Conservation (phyloP, 768 basidiomycete species). For the Trametes elegans region DNA sequence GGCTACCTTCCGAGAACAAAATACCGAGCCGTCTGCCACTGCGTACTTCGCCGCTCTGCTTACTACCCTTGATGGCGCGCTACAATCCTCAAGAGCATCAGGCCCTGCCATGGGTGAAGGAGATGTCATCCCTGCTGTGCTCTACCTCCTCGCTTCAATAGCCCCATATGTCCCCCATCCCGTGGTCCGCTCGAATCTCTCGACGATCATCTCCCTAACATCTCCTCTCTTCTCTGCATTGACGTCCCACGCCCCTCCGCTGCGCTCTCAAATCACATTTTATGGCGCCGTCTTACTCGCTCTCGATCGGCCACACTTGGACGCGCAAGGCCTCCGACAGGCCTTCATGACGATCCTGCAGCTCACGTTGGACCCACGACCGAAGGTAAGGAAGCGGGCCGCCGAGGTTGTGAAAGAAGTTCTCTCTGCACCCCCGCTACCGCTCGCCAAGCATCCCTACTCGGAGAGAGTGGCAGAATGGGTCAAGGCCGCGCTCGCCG, state of each 20-base stretch:
- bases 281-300: conserved; percentile 66
- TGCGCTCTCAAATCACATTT: conserved; percentile 83
- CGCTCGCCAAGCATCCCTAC: conserved; percentile 82
- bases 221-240: conserved; percentile 76
- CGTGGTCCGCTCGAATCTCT: conserved; percentile 77
- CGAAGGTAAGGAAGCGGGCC: conserved; percentile 92
- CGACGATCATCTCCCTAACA: conserved; percentile 68
- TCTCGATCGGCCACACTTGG: conserved; percentile 72
- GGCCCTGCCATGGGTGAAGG: conserved; percentile 50
- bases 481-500: conserved; percentile 63
- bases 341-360: conserved; percentile 84
- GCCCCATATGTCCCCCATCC: conserved; percentile 73
- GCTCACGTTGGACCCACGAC: conserved; percentile 81
- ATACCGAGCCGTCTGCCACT: conserved; percentile 66
- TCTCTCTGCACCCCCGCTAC: conserved; percentile 72
- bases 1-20: conserved; percentile 69
- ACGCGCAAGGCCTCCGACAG: conserved; percentile 66
- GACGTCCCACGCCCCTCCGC: conserved; percentile 63
- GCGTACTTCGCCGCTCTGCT: conserved; percentile 95
- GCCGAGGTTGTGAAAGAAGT: conserved; percentile 82
- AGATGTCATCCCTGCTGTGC: conserved; percentile 76
- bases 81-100: conserved; percentile 52
- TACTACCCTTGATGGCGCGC: conserved; percentile 77
- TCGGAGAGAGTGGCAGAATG: conserved; percentile 78
- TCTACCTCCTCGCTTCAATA: conserved; percentile 81